Conservation (phyloP, 2,329 filamentous ascomycete genomes). For the Neocatenulostroma microsporum region DNA sequence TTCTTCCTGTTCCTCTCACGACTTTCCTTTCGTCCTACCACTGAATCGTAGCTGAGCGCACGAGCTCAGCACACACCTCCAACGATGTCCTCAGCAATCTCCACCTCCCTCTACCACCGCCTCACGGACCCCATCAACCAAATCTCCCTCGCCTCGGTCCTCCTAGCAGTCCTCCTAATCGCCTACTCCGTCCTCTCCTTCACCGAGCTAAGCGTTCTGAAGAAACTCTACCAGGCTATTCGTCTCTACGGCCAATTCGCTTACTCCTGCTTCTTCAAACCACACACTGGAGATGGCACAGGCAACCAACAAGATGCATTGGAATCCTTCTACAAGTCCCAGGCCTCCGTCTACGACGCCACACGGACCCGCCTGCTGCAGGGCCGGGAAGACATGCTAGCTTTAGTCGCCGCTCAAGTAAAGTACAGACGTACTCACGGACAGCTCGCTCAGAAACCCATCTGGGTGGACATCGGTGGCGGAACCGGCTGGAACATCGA, state of each 20-base stretch:
- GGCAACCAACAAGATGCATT: slow-evolving; percentile 82
- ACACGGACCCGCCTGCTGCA: slow-evolving; percentile 72
- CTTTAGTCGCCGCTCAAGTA: slow-evolving; percentile 79
- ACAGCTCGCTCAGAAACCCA: slow-evolving; percentile 51
- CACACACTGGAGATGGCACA: slow-evolving; percentile 61
- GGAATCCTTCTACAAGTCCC: slow-evolving; percentile 91
- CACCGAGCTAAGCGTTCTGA: slow-evolving; percentile 26
- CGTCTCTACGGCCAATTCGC: slow-evolving; percentile 58
- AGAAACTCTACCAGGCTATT: slow-evolving; percentile 27
- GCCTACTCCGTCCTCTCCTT: slow-evolving; percentile 31
- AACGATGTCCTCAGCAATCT: slow-evolving; percentile 20
- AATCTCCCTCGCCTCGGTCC: slow-evolving; percentile 28
- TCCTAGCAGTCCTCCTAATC: slow-evolving; percentile 27
- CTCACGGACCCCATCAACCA: slow-evolving; percentile 26
- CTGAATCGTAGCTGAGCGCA: slow-evolving; percentile 9
- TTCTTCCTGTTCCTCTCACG: neutral
- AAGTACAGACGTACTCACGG: slow-evolving; percentile 53
- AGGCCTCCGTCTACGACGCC: slow-evolving; percentile 77
- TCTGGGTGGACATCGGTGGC: slow-evolving; percentile 93
- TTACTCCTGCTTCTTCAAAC: slow-evolving; percentile 88
- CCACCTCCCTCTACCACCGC: slow-evolving; percentile 17
- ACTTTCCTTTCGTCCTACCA: neutral
- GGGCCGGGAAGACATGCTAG: slow-evolving; percentile 88
- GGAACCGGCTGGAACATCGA: slow-evolving; percentile 87
- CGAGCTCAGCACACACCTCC: slow-evolving; percentile 10